A percentile compares a stretch with the other conserved stretches of the same genome.
Conservation (phyloP, 2,329 filamentous ascomycete genomes). For the Ceratocystis variospora region DNA sequence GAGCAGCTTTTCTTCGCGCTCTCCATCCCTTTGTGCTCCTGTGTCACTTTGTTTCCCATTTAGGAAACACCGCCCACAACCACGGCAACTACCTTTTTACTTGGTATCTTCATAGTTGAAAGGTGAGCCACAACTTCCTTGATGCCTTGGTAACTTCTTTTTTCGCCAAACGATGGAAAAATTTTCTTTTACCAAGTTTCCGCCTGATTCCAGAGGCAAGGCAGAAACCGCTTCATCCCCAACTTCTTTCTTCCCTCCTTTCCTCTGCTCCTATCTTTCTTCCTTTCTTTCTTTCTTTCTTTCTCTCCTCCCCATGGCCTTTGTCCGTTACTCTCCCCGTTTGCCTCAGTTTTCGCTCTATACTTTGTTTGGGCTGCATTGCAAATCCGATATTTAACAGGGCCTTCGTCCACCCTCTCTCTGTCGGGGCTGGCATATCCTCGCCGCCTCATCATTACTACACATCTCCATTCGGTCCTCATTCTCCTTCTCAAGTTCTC, state of each 20-base stretch:
- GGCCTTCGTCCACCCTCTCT: background rate
- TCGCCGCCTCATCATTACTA: background rate
- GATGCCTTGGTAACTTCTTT: background rate
- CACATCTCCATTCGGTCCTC: background rate
- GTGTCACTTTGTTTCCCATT: background rate
- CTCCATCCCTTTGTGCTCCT: background rate
- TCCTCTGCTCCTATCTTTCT: background rate
- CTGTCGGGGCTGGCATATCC: background rate
- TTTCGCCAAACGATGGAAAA: background rate
- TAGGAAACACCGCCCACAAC: background rate
- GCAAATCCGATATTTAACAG: background rate
- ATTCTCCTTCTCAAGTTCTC: background rate
- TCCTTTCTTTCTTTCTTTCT: no score
- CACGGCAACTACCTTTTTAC: background rate
- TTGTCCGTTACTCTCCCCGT: background rate
- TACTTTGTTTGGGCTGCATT: background rate
- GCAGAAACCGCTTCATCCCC: background rate
- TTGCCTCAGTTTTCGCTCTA: background rate
- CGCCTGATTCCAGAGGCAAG: background rate
- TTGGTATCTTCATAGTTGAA: background rate
- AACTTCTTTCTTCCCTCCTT: background rate
- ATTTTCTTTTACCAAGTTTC: background rate
- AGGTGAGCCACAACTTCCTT: constrained; percentile 1
- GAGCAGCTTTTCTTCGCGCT: background rate
- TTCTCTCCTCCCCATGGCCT: background rate